Evolutionary conservation across 2,329 filamentous ascomycete species (phyloP), one percentile per base, ranked within the genome.

Genomic region (Trichoderma arundinaceum): DNA sequence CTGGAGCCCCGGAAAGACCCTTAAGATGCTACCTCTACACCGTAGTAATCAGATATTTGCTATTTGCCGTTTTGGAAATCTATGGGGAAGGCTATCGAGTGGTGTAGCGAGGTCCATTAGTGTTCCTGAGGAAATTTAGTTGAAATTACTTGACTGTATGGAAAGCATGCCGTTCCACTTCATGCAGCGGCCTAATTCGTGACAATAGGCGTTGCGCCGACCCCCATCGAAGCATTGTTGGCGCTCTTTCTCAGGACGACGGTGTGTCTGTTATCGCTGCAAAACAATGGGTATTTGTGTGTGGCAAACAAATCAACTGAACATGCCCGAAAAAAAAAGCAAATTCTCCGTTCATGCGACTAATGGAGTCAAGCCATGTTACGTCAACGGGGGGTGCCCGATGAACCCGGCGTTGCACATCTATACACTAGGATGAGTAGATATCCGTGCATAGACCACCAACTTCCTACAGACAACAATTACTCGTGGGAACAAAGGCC

Each of bases 1-100:
- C 43, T 60, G 57, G 57, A 60, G 57, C 33, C 57, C 48, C 60
- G 19, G 49, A 62, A 62, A 62, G 41, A 53, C 35, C 46, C 60
- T 63, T 43, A 39, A 62, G 49, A 53, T 52, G 28, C 39, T 63
- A 15, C 32, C 28, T 17, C n/a, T 19, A 63, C 39, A 17, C 17
- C 33, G 49, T 38, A 41, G 22, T 54, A 41, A 28, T 28, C 22
- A 28, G 35, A 8, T 28, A 17, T 41, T 22, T 15, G 1, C 19
- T 17, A 54, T 54, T 54, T 35, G 52, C 12, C 38, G 15, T 4
- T 9, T 4, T 15, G 12, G 17, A 28, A 28, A 7, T n/a, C 17
- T 54, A 22, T 39, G 32, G 52, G 41, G 33, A 22, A 39, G 35
- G 8, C n/a, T 19, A 13, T 39, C 15, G 8, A 5, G n/a, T 41